Evolutionary conservation across 169 alveolate genomes (phyloP).

Genomic region (Toxoplasma gondii): DNA sequence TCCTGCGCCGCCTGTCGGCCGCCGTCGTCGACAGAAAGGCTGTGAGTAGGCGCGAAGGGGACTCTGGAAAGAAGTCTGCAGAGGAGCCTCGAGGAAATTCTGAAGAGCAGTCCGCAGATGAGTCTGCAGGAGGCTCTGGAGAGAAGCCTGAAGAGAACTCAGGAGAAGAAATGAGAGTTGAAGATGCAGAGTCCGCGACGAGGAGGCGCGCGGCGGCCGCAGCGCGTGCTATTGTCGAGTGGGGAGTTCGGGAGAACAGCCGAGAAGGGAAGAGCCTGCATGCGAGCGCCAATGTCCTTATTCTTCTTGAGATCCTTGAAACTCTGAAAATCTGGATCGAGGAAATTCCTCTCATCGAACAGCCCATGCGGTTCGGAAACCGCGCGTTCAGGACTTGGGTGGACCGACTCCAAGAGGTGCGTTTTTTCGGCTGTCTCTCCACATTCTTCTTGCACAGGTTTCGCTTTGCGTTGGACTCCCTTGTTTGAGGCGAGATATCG

Average conservation of each 20-base stretch:
- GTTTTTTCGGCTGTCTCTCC: not conserved
- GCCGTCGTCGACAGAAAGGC: constrained; percentile 20
- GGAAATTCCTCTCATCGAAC: constrained; percentile 61
- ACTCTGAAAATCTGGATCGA: constrained; percentile 46
- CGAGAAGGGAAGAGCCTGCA: not conserved
- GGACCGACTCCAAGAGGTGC: constrained; percentile 52
- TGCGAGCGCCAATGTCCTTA: constrained; percentile 4
- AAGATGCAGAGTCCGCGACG: not conserved
- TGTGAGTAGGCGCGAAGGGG: not conserved
- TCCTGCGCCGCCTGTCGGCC: constrained; percentile 24
- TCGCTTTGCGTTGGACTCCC: not conserved
- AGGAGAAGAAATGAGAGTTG: not conserved
- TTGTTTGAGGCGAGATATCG: no score
- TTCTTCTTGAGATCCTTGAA: constrained; percentile 31
- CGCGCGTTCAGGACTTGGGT: constrained; percentile 67
- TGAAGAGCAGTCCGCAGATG: not conserved
- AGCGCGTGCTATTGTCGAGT: not conserved
- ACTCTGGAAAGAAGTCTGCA: no score
- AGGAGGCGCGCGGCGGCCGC: not conserved
- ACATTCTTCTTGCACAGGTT: not conserved
- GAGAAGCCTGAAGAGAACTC: not conserved
- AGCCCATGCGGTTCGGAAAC: constrained; percentile 72
- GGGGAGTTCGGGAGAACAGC: not conserved
- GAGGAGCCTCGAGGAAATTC: not conserved
- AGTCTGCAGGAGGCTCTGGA: not conserved